These are phyloP conservation scores for Thermoascus crustaceus DNA, from an alignment of 2,329 filamentous ascomycete genomes.

Conservation along the genomic window DNA sequence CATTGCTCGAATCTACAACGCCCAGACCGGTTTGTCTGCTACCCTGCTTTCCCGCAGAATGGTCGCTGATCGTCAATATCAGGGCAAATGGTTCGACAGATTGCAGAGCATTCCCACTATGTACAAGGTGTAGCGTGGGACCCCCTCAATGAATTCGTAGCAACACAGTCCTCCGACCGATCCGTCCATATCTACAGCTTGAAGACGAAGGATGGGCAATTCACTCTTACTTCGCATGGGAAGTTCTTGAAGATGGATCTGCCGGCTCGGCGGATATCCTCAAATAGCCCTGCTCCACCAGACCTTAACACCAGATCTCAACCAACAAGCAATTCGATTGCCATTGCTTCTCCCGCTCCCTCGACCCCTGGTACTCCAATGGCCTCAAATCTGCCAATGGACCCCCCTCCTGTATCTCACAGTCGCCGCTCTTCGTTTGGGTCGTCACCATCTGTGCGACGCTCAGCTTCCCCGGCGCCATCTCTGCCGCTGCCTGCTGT, in stretches of 20 bases:
- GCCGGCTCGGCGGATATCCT: slow-evolving; percentile 82
- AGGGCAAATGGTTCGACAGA: slow-evolving; percentile 73
- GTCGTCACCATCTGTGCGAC: slow-evolving; percentile 64
- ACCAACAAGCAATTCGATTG: slow-evolving; percentile 33
- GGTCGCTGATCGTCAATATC: slow-evolving; percentile 16
- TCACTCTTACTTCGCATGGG: slow-evolving; percentile 68
- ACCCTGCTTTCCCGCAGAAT: not conserved
- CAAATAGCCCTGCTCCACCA: slow-evolving; percentile 82
- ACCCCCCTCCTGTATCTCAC: slow-evolving; percentile 84
- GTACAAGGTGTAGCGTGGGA: slow-evolving; percentile 99
- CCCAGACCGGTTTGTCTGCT: slow-evolving; percentile 62
- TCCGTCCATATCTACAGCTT: slow-evolving; percentile 96
- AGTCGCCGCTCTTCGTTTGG: slow-evolving; percentile 91
- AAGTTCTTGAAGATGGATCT: slow-evolving; percentile 88
- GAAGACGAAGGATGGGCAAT: slow-evolving; percentile 93
- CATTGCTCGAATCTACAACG: slow-evolving; percentile 92
- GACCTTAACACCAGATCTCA: slow-evolving; percentile 49
- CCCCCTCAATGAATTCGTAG: slow-evolving; percentile 93
- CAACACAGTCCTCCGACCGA: slow-evolving; percentile 94
- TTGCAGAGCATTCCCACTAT: slow-evolving; percentile 95
- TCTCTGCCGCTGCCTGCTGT: slow-evolving; percentile 91
- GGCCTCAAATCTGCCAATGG: slow-evolving; percentile 86
- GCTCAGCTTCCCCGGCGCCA: slow-evolving; percentile 87
- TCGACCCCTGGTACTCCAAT: slow-evolving; percentile 92
- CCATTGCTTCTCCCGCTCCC: slow-evolving; percentile 72